Evolutionary conservation across 2,329 filamentous ascomycete genomes (phyloP), one percentile per base, ranked within the genome.

Genomic region (Clarireedia hainanense): DNA sequence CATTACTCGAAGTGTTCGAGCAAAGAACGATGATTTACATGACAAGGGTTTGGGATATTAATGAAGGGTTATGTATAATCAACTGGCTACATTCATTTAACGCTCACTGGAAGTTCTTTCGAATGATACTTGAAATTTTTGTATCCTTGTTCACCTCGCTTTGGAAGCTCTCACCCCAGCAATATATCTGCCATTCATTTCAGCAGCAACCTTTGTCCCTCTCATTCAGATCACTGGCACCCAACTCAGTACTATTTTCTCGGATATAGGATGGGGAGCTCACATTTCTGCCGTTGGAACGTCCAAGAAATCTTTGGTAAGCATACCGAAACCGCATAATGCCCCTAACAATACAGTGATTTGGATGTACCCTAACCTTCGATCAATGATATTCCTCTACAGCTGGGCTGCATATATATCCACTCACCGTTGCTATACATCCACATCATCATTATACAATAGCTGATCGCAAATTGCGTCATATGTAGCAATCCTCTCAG

Each of bases 351-450:
- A 45, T 49, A 65, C 61, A 14, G 61, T 61, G 20, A 62, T 59
- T 15, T 65, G 61, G 9, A 66, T 59, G 46, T 62, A 64, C 27
- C 60, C 60, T 65, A 37, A 7, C n/a, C 15, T n/a, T 15, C n/a
- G 20, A 43, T 56, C 39, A 47, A 17, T 26, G 24, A 34, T 34
- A 34, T 12, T 34, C 40, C 20, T 34, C 49, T 47, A 2, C 6
- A 6, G 24, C 20, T 17, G 20, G n/a, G 5, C 23, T 7, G 15
- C 3, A 30, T 23, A 12, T 5, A 23, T n/a, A 26, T 37, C 23
- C 20, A 37, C 59, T 23, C 47, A 62, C 62, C 63, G 56, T 65
- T 65, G 40, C 55, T 61, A 58, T 61, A 63, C 61, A 64, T 63
- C 47, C 63, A 63, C 42, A 64, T 43, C 39, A 63, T 50, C 59